Evolutionary conservation across 169 alveolate genomes (phyloP).

Genomic region (Theileria orientalis): DNA sequence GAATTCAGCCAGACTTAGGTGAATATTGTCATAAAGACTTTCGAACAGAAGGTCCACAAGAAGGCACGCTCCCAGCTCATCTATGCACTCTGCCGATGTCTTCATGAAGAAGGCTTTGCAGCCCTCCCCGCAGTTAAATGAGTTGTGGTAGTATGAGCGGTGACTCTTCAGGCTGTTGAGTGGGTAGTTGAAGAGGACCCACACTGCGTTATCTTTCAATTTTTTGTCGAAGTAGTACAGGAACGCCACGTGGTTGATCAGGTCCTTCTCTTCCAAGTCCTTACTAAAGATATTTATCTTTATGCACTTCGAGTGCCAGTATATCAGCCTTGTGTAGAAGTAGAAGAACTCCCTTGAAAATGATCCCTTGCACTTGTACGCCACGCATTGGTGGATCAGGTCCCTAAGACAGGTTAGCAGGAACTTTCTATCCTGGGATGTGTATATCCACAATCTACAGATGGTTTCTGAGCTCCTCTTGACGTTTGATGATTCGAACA

Average conservation of each 20-base stretch:
- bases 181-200: neutral
- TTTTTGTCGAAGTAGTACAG: conserved; percentile 19
- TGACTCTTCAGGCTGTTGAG: neutral
- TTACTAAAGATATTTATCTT: conserved; percentile 32
- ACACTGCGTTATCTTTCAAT: neutral
- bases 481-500: conserved; percentile 22
- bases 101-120: neutral
- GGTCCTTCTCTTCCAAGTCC: conserved; percentile 9
- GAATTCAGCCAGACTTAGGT: conserved; percentile 36
- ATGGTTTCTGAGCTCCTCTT: neutral
- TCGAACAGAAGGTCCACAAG: conserved; percentile 54
- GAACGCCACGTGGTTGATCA: conserved; percentile 29
- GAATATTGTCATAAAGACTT: conserved; percentile 35
- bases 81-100: conserved; percentile 1
- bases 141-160: neutral
- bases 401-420: conserved; percentile 16
- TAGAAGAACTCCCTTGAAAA: conserved; percentile 34
- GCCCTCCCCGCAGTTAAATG: neutral
- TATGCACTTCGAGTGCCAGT: conserved; percentile 58
- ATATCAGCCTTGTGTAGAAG: conserved; percentile 38
- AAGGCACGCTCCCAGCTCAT: conserved; percentile 28
- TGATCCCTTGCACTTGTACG: neutral
- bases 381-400: conserved; percentile 7
- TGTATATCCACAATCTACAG: too few relatives aligned
- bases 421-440: conserved; percentile 20